phyloP scores from a whole-genome alignment of 2,329 filamentous ascomycete species.

The Calonectria hawksworthii region DNA sequence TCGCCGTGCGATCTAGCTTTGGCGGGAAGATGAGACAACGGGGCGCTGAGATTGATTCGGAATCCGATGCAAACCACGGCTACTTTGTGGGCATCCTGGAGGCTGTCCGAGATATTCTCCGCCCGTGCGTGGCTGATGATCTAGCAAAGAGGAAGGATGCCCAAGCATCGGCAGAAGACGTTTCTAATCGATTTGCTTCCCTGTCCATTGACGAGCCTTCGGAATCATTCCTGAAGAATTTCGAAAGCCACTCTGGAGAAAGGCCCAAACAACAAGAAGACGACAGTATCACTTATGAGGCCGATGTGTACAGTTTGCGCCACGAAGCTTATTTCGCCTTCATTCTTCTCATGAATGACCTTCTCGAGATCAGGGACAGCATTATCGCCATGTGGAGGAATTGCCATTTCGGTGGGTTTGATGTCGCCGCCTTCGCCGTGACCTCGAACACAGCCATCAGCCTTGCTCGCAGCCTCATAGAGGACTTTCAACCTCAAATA shows the following conservation, averaged over 20 bases:
- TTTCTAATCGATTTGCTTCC: neutral
- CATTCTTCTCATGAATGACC: slow-evolving; percentile 46
- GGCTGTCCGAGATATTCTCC: slow-evolving; percentile 50
- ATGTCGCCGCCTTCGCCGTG: slow-evolving; percentile 51
- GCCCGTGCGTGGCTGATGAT: slow-evolving; percentile 31
- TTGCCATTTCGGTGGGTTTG: slow-evolving; percentile 33
- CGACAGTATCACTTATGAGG: slow-evolving; percentile 45
- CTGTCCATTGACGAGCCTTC: neutral
- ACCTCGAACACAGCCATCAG: slow-evolving; percentile 54
- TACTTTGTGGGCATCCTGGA: slow-evolving; percentile 54
- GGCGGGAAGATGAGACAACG: slow-evolving; percentile 34
- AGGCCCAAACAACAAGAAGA: neutral
- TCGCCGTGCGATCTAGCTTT: slow-evolving; percentile 51
- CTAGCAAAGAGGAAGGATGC: neutral
- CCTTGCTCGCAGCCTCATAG: slow-evolving; percentile 50
- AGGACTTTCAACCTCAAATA: slow-evolving; percentile 40
- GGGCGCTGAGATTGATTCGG: slow-evolving; percentile 24
- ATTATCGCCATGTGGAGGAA: slow-evolving; percentile 44
- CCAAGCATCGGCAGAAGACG: neutral
- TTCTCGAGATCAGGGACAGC: slow-evolving; percentile 47
- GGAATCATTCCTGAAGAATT: neutral
- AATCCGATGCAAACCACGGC: slow-evolving; percentile 46
- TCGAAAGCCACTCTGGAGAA: neutral
- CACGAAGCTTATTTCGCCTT: slow-evolving; percentile 49
- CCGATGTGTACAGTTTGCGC: slow-evolving; percentile 41